Conservation (phyloP, 768 basidiomycete species). For the Cubamyces sp. region DNA sequence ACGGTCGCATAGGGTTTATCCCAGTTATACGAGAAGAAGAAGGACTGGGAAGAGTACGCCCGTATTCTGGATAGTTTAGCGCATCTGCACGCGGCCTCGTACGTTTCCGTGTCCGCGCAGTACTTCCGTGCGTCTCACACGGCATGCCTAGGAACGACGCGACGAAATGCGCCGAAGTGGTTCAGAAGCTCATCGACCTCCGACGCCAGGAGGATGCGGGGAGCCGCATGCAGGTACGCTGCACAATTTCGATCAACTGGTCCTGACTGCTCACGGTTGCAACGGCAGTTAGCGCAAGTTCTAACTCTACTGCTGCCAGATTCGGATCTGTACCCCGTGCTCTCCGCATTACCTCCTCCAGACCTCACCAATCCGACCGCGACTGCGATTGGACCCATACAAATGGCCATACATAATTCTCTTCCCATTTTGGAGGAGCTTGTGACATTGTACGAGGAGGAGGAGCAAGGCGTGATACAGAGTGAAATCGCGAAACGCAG, state of each 20-base stretch:
- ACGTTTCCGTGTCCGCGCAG: constrained; percentile 28
- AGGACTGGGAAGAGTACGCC: constrained; percentile 60
- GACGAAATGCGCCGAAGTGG: constrained; percentile 74
- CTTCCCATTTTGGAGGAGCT: constrained; percentile 78
- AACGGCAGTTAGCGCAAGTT: constrained; percentile 61
- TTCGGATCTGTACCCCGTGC: constrained; percentile 62
- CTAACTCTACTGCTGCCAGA: constrained; percentile 76
- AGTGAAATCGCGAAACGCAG: constrained; percentile 80
- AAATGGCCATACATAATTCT: constrained; percentile 67
- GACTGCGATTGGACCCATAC: constrained; percentile 59
- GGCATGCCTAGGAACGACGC: constrained; percentile 62
- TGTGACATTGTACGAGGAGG: constrained; percentile 59
- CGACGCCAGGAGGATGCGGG: constrained; percentile 56
- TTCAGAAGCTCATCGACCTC: constrained; percentile 77
- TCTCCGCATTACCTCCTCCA: constrained; percentile 71
- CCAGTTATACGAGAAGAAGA: constrained; percentile 68
- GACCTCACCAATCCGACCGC: constrained; percentile 75
- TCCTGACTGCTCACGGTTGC: not conserved
- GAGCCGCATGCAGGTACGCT: constrained; percentile 56
- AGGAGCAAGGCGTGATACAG: constrained; percentile 60
- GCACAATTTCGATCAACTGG: not conserved
- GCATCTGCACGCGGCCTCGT: constrained; percentile 63
- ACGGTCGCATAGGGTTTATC: constrained; percentile 59
- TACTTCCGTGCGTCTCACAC: not conserved
- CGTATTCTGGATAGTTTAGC: constrained; percentile 60